Evolutionary conservation across 2,329 filamentous ascomycete genomes (phyloP).

Genomic region (Aspergillus chevalieri): DNA sequence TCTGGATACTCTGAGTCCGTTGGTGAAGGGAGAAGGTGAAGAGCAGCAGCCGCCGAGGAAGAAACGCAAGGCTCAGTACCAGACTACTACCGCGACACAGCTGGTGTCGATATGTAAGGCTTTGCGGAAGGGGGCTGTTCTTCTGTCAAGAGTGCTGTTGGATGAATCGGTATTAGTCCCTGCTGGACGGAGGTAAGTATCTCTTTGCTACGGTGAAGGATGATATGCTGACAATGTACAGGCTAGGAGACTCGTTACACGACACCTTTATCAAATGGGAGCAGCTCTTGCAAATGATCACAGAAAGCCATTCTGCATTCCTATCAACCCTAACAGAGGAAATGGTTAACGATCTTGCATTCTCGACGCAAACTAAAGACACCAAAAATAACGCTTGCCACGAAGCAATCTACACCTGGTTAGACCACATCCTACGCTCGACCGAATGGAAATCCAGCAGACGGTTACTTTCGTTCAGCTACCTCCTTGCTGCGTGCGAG

Average conservation of each 20-base stretch:
- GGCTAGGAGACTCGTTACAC: conserved; percentile 24
- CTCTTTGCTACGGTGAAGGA: background rate
- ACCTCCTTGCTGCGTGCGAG: conserved; percentile 29
- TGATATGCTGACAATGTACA: conserved; percentile 5
- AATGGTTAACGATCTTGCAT: conserved; percentile 33
- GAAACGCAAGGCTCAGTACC: conserved; percentile 22
- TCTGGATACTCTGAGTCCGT: conserved; percentile 12
- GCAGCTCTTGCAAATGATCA: conserved; percentile 30
- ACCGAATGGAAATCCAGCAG: conserved; percentile 29
- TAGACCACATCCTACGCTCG: conserved; percentile 42
- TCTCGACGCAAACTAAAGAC: conserved; percentile 10
- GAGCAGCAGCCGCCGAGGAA: conserved; percentile 15
- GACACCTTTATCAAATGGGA: conserved; percentile 30
- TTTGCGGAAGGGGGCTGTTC: conserved; percentile 9
- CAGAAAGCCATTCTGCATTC: conserved; percentile 29
- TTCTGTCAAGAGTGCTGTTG: conserved; percentile 22
- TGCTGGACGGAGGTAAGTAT: conserved; percentile 22
- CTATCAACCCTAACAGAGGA: conserved; percentile 32
- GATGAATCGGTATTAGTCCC: conserved; percentile 22
- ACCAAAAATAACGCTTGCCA: conserved; percentile 23
- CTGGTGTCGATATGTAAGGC: conserved; percentile 24
- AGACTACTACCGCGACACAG: conserved; percentile 16
- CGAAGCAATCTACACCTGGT: conserved; percentile 46
- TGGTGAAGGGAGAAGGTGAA: conserved; percentile 5
- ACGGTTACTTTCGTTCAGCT: conserved; percentile 23